Conservation (phyloP, 495 filamentous ascomycete species). For the Apodospora peruviana region DNA sequence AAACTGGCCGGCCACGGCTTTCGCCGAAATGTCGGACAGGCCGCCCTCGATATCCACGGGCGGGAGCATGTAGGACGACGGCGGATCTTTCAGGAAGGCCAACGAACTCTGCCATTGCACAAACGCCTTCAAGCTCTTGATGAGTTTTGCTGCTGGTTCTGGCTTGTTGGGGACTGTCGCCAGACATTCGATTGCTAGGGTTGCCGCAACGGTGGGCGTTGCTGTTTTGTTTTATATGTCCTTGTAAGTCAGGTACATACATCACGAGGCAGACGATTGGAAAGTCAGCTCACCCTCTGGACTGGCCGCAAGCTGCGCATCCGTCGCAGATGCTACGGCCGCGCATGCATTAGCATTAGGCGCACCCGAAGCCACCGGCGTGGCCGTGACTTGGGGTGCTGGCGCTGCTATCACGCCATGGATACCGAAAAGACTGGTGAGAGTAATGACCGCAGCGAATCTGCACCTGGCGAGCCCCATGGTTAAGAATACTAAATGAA, state of each 20-base stretch:
- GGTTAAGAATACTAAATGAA: slow-evolving; percentile 1
- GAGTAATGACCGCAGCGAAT: slow-evolving; percentile 5
- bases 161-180: slow-evolving; percentile 24
- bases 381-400: slow-evolving; percentile 13
- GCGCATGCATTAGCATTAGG: slow-evolving; percentile 21
- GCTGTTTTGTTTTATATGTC: slow-evolving; percentile 2
- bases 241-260: background rate
- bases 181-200: slow-evolving; percentile 25
- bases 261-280: no score
- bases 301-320: slow-evolving; percentile 14
- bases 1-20: slow-evolving; percentile 24
- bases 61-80: slow-evolving; percentile 29
- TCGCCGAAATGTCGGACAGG: slow-evolving; percentile 28
- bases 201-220: slow-evolving; percentile 20
- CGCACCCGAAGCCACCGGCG: slow-evolving; percentile 1
- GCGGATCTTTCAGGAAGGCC: slow-evolving; percentile 39
- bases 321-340: slow-evolving; percentile 14
- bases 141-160: slow-evolving; percentile 20
- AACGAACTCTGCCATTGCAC: slow-evolving; percentile 35
- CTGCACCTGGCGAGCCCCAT: slow-evolving; percentile 11
- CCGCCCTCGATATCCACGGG: slow-evolving; percentile 35
- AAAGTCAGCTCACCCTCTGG: slow-evolving; percentile 9
- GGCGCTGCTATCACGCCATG: slow-evolving; percentile 17
- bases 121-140: slow-evolving; percentile 30
- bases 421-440: slow-evolving; percentile 2